Percentiles rank a stretch among this genome's conserved stretches.
Conservation (phyloP, 768 basidiomycete genomes). For the Leccinum arenicola region DNA sequence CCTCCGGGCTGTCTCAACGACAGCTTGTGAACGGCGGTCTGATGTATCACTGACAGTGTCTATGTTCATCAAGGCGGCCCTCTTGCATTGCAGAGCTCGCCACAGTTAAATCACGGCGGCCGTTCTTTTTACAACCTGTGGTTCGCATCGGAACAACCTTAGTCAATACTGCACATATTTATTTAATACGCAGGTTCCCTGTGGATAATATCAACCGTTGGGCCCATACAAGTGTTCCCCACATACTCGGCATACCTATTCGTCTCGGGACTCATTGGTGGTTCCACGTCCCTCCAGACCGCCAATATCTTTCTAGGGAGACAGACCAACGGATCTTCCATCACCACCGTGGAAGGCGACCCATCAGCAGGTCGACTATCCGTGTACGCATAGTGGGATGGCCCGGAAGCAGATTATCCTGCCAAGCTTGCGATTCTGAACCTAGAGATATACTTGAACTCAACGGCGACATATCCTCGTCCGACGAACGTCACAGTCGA, state of each 20-base stretch:
- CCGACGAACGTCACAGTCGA: conserved; percentile 44
- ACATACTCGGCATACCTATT: conserved; percentile 52
- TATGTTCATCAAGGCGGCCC: conserved; percentile 56
- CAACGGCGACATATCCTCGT: conserved; percentile 40
- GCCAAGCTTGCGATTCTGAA: conserved; percentile 50
- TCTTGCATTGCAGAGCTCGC: conserved; percentile 47
- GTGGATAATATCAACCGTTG: no score
- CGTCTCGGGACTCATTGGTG: conserved; percentile 46
- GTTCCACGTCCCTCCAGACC: conserved; percentile 41
- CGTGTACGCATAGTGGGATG: conserved; percentile 51
- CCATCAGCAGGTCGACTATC: conserved; percentile 46
- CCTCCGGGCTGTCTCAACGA: background rate
- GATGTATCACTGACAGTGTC: conserved; percentile 31
- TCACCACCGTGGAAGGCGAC: conserved; percentile 50
- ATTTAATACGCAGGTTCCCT: conserved; percentile 38
- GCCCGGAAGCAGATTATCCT: conserved; percentile 31
- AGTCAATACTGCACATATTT: background rate
- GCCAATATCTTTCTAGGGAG: conserved; percentile 51
- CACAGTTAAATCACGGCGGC: conserved; percentile 50
- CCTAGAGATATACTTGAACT: conserved; percentile 46
- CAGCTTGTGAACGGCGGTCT: background rate
- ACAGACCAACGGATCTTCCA: conserved; percentile 49
- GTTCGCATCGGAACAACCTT: conserved; percentile 21
- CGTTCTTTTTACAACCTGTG: conserved; percentile 46
- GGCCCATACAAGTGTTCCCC: conserved; percentile 42